phyloP scores from a whole-genome alignment of 108 stramenopile species.

The Cylindrotheca closterium region DNA sequence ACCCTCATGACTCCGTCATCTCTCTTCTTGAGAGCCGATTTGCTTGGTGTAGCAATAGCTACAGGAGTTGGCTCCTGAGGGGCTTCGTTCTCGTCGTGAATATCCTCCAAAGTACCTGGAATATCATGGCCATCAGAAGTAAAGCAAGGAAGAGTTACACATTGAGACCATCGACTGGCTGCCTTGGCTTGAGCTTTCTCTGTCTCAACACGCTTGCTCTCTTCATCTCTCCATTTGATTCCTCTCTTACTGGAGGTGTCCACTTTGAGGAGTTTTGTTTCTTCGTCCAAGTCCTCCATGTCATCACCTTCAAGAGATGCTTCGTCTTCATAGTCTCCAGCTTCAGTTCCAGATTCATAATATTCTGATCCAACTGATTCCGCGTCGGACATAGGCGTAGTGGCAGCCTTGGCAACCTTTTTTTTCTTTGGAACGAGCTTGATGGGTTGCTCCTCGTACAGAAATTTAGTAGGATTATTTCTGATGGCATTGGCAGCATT shows the following conservation, averaged over 20 bases:
- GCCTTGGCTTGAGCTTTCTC: not conserved
- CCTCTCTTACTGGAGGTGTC: slow-evolving; percentile 2
- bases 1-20: slow-evolving; percentile 9
- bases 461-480: slow-evolving; percentile 11
- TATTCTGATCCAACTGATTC: not conserved
- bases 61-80: slow-evolving; percentile 3
- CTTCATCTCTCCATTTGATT: slow-evolving; percentile 35
- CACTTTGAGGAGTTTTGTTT: not conserved
- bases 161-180: not conserved
- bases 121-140: not conserved
- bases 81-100: not conserved
- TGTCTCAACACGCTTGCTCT: slow-evolving; percentile 7
- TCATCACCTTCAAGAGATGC: not conserved
- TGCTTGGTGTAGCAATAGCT: not conserved
- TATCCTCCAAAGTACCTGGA: not conserved
- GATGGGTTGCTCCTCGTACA: not conserved
- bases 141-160: not conserved
- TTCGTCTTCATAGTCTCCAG: not conserved
- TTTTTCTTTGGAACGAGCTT: not conserved
- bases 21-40: not conserved
- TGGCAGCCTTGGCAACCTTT: not conserved
- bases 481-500: slow-evolving; percentile 8
- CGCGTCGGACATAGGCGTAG: not conserved
- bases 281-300: not conserved
- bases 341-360: not conserved